Conservation (phyloP, 306 rosid species). For the Herpetospermum pedunculosum region DNA sequence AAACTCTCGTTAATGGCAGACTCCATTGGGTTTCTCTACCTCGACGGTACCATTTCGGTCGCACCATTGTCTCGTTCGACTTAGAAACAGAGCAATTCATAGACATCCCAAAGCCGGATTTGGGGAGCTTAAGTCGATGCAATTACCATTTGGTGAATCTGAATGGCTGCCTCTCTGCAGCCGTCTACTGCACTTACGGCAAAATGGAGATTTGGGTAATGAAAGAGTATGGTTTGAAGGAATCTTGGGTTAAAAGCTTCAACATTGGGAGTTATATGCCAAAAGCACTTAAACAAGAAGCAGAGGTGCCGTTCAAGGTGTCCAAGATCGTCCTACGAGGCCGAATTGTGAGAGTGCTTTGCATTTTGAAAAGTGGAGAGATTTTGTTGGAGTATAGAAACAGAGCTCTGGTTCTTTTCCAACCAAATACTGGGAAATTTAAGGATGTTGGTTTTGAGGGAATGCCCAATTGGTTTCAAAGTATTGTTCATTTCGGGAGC, state of each 20-base stretch:
- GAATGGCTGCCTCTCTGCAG: conserved; percentile 29
- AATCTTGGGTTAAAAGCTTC: conserved; percentile 24
- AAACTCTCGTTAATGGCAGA: conserved; percentile 27
- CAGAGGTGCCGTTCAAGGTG: conserved; percentile 5
- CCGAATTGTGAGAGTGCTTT: conserved; percentile 17
- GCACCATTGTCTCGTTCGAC: conserved; percentile 29
- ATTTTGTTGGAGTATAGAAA: conserved; percentile 31
- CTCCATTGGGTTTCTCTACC: conserved; percentile 35
- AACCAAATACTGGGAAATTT: conserved; percentile 18
- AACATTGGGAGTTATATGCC: conserved; percentile 20
- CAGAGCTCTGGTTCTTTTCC: conserved; percentile 25
- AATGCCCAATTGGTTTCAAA: conserved; percentile 37
- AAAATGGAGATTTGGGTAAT: conserved; percentile 38
- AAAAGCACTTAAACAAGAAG: conserved; percentile 13
- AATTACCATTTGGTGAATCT: conserved; percentile 22
- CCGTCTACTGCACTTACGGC: conserved; percentile 10
- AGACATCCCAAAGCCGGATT: conserved; percentile 19
- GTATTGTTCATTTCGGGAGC: conserved; percentile 31
- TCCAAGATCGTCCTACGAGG: conserved; percentile 8
- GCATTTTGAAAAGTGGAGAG: conserved; percentile 20
- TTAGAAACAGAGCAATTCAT: conserved; percentile 25
- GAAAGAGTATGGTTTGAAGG: conserved; percentile 27
- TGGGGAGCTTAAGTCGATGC: conserved; percentile 7
- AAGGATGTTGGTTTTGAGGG: conserved; percentile 23
- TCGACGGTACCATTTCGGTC: conserved; percentile 7